A percentile compares a stretch with the other conserved stretches of the same genome.
Evolutionary conservation across 106 monocot species (phyloP).

Genomic region (Apostasia shenzhenica): DNA sequence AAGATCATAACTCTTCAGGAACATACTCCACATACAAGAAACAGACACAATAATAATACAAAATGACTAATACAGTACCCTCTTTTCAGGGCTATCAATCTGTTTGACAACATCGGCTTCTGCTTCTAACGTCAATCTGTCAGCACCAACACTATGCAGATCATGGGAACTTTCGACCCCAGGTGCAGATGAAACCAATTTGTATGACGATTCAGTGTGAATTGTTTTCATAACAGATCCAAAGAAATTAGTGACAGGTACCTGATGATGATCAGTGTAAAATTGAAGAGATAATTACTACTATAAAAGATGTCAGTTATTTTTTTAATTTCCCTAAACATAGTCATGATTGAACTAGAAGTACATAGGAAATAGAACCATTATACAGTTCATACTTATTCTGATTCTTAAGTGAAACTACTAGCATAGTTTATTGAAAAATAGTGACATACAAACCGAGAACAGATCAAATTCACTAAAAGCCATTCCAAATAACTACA

Average conservation of each 20-base stretch:
- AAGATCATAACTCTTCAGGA: conserved; percentile 5
- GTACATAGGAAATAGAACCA: too few species aligned
- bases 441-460: too few species aligned
- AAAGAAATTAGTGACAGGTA: conserved; percentile 91
- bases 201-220: conserved; percentile 64
- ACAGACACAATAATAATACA: background rate
- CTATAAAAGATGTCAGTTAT: background rate
- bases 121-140: conserved; percentile 15
- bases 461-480: too few species aligned
- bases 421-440: too few species aligned
- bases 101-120: conserved; percentile 7
- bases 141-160: conserved; percentile 4
- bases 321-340: too few species aligned
- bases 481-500: too few species aligned
- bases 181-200: conserved; percentile 13
- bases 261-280: conserved; percentile 24
- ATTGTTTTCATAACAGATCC: conserved; percentile 97
- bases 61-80: background rate
- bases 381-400: too few species aligned
- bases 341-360: too few species aligned
- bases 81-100: background rate
- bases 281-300: background rate
- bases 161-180: conserved; percentile 3
- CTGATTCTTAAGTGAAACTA: too few species aligned
- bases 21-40: background rate